Base-by-base conservation (phyloP, 2,329 filamentous ascomycete species). In the Westerdykella ornata region DNA sequence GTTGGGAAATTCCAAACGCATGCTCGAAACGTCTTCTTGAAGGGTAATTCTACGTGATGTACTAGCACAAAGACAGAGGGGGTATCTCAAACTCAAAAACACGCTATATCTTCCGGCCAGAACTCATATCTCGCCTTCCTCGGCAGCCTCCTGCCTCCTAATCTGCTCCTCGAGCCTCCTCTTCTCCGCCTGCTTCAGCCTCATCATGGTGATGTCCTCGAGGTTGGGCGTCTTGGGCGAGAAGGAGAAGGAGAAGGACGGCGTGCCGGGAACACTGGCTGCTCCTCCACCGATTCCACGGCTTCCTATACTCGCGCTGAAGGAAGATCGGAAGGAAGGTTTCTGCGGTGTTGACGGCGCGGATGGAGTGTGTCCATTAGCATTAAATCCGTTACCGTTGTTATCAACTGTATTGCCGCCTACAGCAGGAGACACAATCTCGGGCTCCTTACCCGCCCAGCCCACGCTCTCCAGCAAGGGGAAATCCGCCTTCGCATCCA, bases 371-470 rank as follows among this genome's bases (percentile, higher is more conserved):
- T 54, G 22, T 26, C 22, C 22, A 9, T 26, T 26, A 3, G 22
- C 7, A 3, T 42, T 33, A 22, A 42, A 33, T 14, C 39, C 41
- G 3, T 42, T 43, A 5, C 29, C 19, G 16, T 13, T 33, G 4
- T 8, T 33, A 3, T 7, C 37, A 13, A 13, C 39, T 19, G 42
- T 45, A 33, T 47, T 35, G 22, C 12, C 12, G 22, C 22, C 22
- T 11, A 26, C 22, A 11, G 7, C 22, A 16, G 54, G 45, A 11
- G 56, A 52, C 35, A 52, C 51, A 37, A 73, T 59, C 18, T 78
- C 74, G 5, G 77, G 75, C 42, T 76, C 72, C 43, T 69, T 72
- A 5, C 30, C 30, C 3, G 74, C 75, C 77, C 77, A 80, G 33
- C 60, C 64, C 1, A 80, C 72, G 11, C 70, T 73, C 26, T 78